Evolutionary conservation across 805 yeast genomes (phyloP), one percentile per base, ranked within the genome.

Genomic region (Blastobotrys parvus): DNA sequence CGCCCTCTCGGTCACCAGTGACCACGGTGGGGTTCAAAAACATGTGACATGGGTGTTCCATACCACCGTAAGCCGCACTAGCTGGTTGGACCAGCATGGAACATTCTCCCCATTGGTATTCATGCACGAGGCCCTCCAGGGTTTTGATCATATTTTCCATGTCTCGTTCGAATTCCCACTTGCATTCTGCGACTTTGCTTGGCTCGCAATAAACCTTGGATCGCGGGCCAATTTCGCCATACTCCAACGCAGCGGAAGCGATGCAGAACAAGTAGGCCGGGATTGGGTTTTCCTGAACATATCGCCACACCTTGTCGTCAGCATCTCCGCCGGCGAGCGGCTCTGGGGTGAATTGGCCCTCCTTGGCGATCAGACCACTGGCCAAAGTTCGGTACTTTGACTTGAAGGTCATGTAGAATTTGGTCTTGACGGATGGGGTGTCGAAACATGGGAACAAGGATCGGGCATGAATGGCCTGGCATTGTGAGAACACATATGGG

Each of bases 31-130:
- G 95, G 0, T 95, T 86, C 6, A 88, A 89, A 63, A 86, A 86
- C 0, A 95, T 86, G 61, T 86, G 78, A 57, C 87, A 86, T 47
- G 95, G 94, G 57, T 86, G 85, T 65, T 88, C 95, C 95, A 88
- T 88, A 43, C 96, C 96, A 49, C 95, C 95, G 56, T 84, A 88
- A 2, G 95, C 94, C 64, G 75, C 76, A 2, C 77, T 75, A 43
- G 80, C 74, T 2, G 94, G 95, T 50, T 87, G 74, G 25, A 88
- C 78, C 33, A 88, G 69, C 23, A 86, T 82, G 57, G 87, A 89
- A 60, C 82, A 88, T 31, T 77, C 78, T 45, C 75, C 72, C 95
- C 95, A 88, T 56, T 85, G 92, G 62, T 88, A 88, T 2, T 77
- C 74, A 56, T 80, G 85, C 15, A 85, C 80, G 35, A 85, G 65